phyloP scores from a whole-genome alignment of 164 flowering plant genomes.

The Liriodendron chinense region DNA sequence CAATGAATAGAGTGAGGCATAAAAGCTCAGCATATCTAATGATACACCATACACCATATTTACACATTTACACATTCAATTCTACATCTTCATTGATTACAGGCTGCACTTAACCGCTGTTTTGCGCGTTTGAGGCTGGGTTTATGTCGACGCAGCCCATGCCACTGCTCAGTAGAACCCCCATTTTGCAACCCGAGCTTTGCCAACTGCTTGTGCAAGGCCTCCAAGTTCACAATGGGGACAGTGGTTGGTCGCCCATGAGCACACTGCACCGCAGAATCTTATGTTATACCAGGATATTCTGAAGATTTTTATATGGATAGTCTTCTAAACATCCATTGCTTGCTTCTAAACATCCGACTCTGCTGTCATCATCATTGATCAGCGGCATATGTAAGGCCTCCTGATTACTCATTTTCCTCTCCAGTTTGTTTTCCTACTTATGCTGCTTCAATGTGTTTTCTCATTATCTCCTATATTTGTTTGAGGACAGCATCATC shows the following conservation, averaged over 20 bases:
- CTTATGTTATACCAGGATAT: background rate
- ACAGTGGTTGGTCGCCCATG: slow-evolving; percentile 96
- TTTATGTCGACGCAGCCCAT: slow-evolving; percentile 53
- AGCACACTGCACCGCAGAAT: slow-evolving; percentile 69
- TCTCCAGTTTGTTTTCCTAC: no score
- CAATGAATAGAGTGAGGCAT: background rate
- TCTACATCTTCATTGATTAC: background rate
- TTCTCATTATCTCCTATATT: no score
- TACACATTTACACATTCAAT: background rate
- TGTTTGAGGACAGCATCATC: no score
- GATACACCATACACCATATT: background rate
- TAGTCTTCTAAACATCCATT: no score
- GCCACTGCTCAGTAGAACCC: slow-evolving; percentile 45
- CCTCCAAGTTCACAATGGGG: slow-evolving; percentile 76
- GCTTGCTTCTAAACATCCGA: no score
- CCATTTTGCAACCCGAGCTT: slow-evolving; percentile 31
- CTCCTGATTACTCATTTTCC: no score
- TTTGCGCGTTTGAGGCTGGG: slow-evolving; percentile 51
- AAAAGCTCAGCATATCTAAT: background rate
- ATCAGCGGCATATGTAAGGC: no score
- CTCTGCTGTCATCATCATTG: no score
- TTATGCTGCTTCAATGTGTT: no score
- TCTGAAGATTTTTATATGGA: no score
- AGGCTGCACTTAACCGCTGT: slow-evolving; percentile 37
- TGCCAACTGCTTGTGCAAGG: slow-evolving; percentile 66